phyloP scores from a whole-genome alignment of 306 rosid species.

The Pyrus betulifolia region DNA sequence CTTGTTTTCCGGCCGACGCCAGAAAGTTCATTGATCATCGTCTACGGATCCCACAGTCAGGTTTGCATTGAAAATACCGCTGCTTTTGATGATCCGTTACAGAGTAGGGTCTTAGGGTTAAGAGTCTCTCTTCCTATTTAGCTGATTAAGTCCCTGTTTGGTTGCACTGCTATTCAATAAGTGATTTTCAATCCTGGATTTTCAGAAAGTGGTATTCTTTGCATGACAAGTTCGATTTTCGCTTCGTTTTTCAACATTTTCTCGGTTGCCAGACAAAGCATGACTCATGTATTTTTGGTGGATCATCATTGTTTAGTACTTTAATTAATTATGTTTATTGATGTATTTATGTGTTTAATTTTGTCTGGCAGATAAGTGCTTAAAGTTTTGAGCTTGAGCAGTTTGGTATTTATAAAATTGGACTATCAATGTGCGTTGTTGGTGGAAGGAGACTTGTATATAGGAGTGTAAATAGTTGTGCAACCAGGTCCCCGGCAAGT shows the following conservation, averaged over 20 bases:
- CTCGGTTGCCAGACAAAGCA: background rate
- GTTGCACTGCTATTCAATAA: conserved; percentile 10
- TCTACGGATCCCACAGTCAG: conserved; percentile 5
- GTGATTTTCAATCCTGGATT: background rate
- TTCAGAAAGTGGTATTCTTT: background rate
- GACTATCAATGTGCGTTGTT: conserved; percentile 5
- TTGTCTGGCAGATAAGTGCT: conserved; percentile 17
- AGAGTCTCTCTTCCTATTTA: conserved; percentile 4
- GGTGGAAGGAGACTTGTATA: background rate
- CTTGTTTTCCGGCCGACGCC: conserved; percentile 3
- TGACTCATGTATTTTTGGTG: background rate
- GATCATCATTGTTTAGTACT: background rate
- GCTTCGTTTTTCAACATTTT: background rate
- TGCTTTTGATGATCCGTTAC: background rate
- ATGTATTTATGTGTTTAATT: background rate
- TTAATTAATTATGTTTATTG: background rate
- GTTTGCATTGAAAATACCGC: conserved; percentile 7
- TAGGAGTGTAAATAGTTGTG: background rate
- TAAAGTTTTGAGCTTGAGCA: background rate
- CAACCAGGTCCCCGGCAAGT: background rate
- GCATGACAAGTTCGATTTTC: background rate
- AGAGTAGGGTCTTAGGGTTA: conserved; percentile 10
- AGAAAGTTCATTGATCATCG: background rate
- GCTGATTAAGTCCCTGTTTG: background rate
- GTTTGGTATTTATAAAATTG: background rate